Evolutionary conservation across 129 eudicot genomes (phyloP), one percentile per base, ranked within the genome.

Genomic region (Helianthus tuberosus): DNA sequence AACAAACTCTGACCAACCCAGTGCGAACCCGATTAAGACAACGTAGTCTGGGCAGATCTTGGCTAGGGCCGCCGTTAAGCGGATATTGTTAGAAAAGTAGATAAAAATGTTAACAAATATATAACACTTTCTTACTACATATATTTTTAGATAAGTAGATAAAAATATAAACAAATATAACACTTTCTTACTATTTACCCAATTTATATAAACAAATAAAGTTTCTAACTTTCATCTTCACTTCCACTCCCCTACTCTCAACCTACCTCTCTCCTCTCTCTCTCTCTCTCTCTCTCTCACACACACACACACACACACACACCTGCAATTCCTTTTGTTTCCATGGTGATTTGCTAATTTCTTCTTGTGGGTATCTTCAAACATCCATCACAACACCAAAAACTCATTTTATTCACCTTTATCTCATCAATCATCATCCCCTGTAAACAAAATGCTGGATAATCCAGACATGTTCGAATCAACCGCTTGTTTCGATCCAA

Each of bases 401-500:
- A 41, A 4, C n/a, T 77, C 11, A 60, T 43, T 9, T 49, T 47
- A 51, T 68, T 68, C 25, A 54, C 1, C 60, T 7, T 49, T 50
- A 9, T 66, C 35, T 16, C 61, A 52, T 55, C 44, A 44, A 10
- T 58, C 64, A 23, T 11, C n/a, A 16, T 13, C 15, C 16, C 5
- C 17, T 51, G 35, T 50, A 43, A 55, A 64, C 6, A 57, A 69
- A 9, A 82, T 82, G 83, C 64, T 72, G 74, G 77, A 59, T 59
- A 81, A 75, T 47, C 51, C 81, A 64, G 87, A 86, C 10, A 86
- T 80, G 84, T 83, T 64, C 73, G 88, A 77, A 67, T 68, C 77
- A 54, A 78, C 58, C 59, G 78, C 52, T 65, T 78, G 77, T 63
- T 85, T 79, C 69, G 89, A 85, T 85, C 89, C 88, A 38, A 83